These are phyloP conservation scores for Calonectria honghensis DNA, from an alignment of 2,329 filamentous ascomycete genomes.

Conservation along the genomic window DNA sequence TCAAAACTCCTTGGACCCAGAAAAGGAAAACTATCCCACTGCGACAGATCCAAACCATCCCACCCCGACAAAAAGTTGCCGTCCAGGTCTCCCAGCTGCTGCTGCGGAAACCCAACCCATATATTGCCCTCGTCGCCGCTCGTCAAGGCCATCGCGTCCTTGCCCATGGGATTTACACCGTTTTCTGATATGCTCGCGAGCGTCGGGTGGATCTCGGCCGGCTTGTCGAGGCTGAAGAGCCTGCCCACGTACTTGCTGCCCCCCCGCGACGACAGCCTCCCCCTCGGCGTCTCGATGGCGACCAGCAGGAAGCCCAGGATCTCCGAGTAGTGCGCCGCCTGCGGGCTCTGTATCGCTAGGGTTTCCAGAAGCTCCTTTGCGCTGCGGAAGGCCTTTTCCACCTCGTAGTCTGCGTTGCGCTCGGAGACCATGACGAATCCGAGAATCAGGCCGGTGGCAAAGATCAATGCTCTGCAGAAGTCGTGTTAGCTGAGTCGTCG, in stretches of 20 bases:
- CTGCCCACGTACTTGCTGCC: constrained; percentile 52
- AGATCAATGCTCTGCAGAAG: constrained; percentile 68
- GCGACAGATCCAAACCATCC: constrained; percentile 52
- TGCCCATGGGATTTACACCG: neutral
- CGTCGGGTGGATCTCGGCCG: neutral
- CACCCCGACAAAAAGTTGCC: constrained; percentile 51
- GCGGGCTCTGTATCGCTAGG: constrained; percentile 69
- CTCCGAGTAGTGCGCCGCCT: constrained; percentile 74
- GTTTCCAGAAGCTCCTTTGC: constrained; percentile 70
- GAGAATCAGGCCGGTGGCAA: constrained; percentile 74
- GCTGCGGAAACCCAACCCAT: constrained; percentile 34
- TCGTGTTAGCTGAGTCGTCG: neutral
- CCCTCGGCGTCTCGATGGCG: constrained; percentile 60
- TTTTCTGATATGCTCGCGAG: neutral
- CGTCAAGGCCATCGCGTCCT: constrained; percentile 1
- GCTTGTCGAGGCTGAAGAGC: constrained; percentile 46
- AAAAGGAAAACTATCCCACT: constrained; percentile 54
- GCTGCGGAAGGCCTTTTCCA: constrained; percentile 68
- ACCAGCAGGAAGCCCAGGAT: constrained; percentile 69
- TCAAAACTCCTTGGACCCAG: constrained; percentile 34
- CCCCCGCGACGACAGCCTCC: constrained; percentile 44
- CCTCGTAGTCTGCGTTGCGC: constrained; percentile 64
- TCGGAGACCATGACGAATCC: constrained; percentile 74
- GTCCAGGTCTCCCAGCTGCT: constrained; percentile 32
- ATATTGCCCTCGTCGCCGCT: constrained; percentile 11